Conservation (phyloP, 208 protist species). For the Angomonas ambiguus region DNA sequence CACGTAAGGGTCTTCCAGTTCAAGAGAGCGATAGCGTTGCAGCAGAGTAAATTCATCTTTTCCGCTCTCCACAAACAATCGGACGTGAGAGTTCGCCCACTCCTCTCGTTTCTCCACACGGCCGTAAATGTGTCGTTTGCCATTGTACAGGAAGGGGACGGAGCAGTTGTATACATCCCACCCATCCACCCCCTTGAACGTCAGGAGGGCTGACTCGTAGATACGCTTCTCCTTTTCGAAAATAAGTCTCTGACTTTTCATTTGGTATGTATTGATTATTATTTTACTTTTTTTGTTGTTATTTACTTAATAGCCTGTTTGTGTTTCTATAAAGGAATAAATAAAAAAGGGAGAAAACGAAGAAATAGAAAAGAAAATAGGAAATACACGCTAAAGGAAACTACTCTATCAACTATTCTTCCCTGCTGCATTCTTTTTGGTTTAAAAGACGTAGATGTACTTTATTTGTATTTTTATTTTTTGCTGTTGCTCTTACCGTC, state of each 20-base stretch:
- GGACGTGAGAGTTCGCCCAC: constrained; percentile 32
- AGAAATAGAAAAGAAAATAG: background rate
- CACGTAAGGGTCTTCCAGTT: constrained; percentile 37
- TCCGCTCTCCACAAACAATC: constrained; percentile 37
- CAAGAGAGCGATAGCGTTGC: constrained; percentile 12
- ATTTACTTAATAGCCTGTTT: background rate
- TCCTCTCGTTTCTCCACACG: constrained; percentile 27
- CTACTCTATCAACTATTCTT: too few species aligned
- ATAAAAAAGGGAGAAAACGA: constrained; percentile 3
- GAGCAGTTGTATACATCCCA: constrained; percentile 49
- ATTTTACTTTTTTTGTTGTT: constrained; percentile 6
- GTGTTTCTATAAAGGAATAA: background rate
- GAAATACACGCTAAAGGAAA: background rate
- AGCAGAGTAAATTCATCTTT: constrained; percentile 36
- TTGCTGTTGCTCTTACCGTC: background rate
- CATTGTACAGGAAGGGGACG: constrained; percentile 29
- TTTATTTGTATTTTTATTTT: constrained; percentile 3
- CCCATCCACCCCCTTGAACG: constrained; percentile 35
- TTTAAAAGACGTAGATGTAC: background rate
- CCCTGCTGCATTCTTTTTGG: background rate
- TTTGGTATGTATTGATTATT: background rate
- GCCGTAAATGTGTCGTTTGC: constrained; percentile 32
- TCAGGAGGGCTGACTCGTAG: constrained; percentile 29
- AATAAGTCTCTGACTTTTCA: constrained; percentile 10
- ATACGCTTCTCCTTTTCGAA: constrained; percentile 21